Conservation (phyloP, 2,329 filamentous ascomycete species). For the Hawksworthiomyces lignivorus region DNA sequence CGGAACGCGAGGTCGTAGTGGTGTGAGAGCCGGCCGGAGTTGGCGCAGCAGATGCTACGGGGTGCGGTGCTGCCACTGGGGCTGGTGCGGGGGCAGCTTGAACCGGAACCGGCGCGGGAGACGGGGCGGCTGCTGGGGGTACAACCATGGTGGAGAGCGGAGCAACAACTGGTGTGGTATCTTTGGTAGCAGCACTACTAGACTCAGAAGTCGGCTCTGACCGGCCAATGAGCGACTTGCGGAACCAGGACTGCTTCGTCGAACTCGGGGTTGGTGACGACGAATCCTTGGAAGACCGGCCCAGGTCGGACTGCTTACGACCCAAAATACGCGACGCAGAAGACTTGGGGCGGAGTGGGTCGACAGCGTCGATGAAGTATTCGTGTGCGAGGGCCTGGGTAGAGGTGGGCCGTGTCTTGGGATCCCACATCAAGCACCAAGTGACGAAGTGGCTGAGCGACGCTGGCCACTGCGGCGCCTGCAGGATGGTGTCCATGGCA, state of each 20-base stretch:
- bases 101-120: neutral
- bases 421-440: conserved; percentile 99
- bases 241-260: conserved; percentile 92
- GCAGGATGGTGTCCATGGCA: conserved; percentile 88
- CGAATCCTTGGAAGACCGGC: conserved; percentile 58
- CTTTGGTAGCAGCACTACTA: conserved; percentile 26
- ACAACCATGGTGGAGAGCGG: conserved; percentile 1
- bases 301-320: conserved; percentile 82
- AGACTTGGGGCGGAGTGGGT: conserved; percentile 87
- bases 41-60: neutral
- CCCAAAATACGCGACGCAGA: conserved; percentile 77
- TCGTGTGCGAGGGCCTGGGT: conserved; percentile 91
- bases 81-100: neutral
- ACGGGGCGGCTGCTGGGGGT: neutral
- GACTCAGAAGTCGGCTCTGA: conserved; percentile 57
- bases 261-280: conserved; percentile 50
- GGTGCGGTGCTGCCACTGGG: neutral
- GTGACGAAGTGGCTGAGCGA: conserved; percentile 90
- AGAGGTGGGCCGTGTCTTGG: conserved; percentile 82
- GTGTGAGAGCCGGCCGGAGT: neutral
- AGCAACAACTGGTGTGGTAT: neutral
- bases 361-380: conserved; percentile 86
- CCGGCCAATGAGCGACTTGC: conserved; percentile 82
- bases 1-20: too few species aligned
- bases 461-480: conserved; percentile 82